Base-by-base conservation (phyloP, 495 filamentous ascomycete genomes). In the Aspergillus olivimuriae region DNA sequence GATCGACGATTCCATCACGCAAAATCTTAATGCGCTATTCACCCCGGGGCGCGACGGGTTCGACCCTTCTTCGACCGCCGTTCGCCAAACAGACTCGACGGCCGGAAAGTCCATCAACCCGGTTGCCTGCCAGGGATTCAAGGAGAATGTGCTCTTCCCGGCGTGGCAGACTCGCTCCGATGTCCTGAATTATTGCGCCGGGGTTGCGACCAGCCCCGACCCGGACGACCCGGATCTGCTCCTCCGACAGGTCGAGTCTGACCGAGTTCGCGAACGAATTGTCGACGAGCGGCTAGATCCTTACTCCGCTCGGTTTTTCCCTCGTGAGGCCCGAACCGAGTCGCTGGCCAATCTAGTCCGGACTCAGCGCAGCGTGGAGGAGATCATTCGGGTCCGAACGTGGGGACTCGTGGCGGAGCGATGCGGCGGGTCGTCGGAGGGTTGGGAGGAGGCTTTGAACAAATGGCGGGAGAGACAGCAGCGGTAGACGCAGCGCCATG, bases 271-370 rank as follows among this genome's bases (percentile, higher is more conserved):
- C 40, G 87, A 95, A 55, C 72, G 81, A 40, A 73, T 90, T 4
- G 82, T 97, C 12, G 74, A 98, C 65, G 92, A 96, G 61, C 71
- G 92, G 45, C 63, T 97, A 43, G 92, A 98, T 65, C 92, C 92
- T 14, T 98, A 98, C 55, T 89, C 84, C 15, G 87, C 70, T 17
- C 73, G 91, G 20, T 94, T 83, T 55, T 91, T 89, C 47, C 89
- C 90, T 0, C 71, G 76, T 34, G 89, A 97, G 63, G 74, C 86
- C 34, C 73, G 90, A 44, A 94, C 91, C 1, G 87, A 98, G 65
- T 77, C 76, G 31, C 58, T 98, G 36, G 89, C 89, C 9, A 74
- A 65, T 23, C 47, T 95, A 34, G 63, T 97, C 23, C 77, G 91
- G 48, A 89, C 87, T 61, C 90, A 98, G 67, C 75, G 83, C 49